A percentile compares a stretch with the other conserved stretches of the same genome.
Conservation (phyloP, 2,329 filamentous ascomycete species). For the Colletotrichum sublineola region DNA sequence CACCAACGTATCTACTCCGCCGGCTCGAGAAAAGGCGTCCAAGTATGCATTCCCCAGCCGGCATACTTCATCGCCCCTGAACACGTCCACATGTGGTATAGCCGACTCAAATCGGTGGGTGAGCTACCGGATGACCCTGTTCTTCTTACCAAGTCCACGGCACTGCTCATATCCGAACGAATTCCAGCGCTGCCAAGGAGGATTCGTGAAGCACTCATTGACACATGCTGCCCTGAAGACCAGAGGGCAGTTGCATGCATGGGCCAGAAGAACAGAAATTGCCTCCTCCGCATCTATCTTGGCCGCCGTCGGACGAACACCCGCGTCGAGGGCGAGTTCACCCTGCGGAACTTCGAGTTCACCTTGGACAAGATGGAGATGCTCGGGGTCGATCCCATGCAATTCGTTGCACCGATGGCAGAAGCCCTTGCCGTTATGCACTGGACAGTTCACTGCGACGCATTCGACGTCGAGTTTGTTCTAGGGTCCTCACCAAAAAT, state of each 20-base stretch:
- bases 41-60: conserved; percentile 1
- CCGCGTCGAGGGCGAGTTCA: conserved; percentile 37
- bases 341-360: conserved; percentile 51
- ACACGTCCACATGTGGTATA: background rate
- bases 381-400: conserved; percentile 44
- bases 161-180: background rate
- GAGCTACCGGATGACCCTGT: background rate
- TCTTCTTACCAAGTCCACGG: background rate
- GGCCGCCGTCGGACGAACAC: conserved; percentile 30
- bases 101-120: background rate
- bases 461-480: conserved; percentile 2
- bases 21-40: background rate
- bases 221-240: background rate
- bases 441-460: conserved; percentile 49
- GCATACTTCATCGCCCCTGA: background rate
- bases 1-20: background rate
- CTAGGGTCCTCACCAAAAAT: background rate
- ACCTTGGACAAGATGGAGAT: conserved; percentile 49
- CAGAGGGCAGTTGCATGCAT: background rate
- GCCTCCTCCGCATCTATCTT: conserved; percentile 42
- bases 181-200: background rate
- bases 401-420: conserved; percentile 45
- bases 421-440: conserved; percentile 50
- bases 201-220: background rate
- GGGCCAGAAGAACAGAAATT: conserved; percentile 12